Evolutionary conservation across 1,284 basidiomycete genomes (phyloP).

Genomic region (Pascua guehoae): DNA sequence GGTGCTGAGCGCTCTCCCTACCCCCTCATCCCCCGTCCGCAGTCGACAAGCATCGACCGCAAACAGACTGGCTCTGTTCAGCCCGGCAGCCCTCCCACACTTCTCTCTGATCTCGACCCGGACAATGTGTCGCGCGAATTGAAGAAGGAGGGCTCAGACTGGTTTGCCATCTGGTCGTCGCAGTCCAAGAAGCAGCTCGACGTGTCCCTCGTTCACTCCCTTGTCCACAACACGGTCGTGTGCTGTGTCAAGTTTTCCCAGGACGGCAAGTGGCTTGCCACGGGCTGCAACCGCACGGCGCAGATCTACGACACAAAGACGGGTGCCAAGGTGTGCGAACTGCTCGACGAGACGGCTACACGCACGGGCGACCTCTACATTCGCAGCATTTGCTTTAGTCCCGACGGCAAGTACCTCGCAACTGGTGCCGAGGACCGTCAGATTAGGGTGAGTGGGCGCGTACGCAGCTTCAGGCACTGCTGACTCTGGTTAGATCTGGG

Average conservation of each 20-base stretch:
- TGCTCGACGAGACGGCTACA: slow-evolving; percentile 64
- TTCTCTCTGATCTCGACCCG: slow-evolving; percentile 53
- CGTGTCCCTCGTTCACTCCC: slow-evolving; percentile 82
- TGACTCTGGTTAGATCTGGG: slow-evolving; percentile 66
- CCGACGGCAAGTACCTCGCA: slow-evolving; percentile 73
- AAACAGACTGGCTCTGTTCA: slow-evolving; percentile 27
- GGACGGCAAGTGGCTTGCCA: slow-evolving; percentile 82
- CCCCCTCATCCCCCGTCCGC: slow-evolving; percentile 31
- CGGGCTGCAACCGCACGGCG: slow-evolving; percentile 84
- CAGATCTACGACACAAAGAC: slow-evolving; percentile 88
- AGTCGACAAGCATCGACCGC: slow-evolving; percentile 37
- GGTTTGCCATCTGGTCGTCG: slow-evolving; percentile 93
- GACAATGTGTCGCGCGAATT: slow-evolving; percentile 55
- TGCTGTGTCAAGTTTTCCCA: slow-evolving; percentile 88
- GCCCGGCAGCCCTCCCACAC: slow-evolving; percentile 28
- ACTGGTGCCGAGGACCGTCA: slow-evolving; percentile 80
- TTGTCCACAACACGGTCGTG: slow-evolving; percentile 92
- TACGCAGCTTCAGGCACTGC: slow-evolving; percentile 1
- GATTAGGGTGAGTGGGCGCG: slow-evolving; percentile 61
- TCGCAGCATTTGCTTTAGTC: slow-evolving; percentile 76
- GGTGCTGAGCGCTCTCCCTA: slow-evolving; percentile 25
- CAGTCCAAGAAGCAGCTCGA: slow-evolving; percentile 76
- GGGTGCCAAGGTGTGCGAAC: slow-evolving; percentile 69
- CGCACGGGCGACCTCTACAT: slow-evolving; percentile 73
- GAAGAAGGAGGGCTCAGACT: slow-evolving; percentile 82